phyloP scores from a whole-genome alignment of 176 grass and related monocot species.

The Cocos nucifera region DNA sequence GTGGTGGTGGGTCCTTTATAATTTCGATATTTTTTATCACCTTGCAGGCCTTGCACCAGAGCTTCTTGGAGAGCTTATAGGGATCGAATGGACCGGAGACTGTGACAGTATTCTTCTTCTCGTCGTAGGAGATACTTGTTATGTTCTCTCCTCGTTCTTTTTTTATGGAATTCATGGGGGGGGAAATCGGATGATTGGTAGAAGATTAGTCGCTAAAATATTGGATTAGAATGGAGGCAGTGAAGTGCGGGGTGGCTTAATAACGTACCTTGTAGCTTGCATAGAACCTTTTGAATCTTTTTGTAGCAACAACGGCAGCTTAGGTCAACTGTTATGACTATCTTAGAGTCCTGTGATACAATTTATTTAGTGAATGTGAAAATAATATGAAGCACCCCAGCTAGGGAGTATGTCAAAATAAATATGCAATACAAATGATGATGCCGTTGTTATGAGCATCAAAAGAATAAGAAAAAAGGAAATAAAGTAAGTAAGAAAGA shows the following conservation, averaged over 20 bases:
- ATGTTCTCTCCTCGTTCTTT: slow-evolving; percentile 32
- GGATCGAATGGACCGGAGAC: slow-evolving; percentile 26
- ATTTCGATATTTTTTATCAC: slow-evolving; percentile 34
- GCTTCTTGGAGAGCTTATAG: slow-evolving; percentile 19
- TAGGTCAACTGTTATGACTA: slow-evolving; percentile 37
- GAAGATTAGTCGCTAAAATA: no score
- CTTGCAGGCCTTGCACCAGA: slow-evolving; percentile 33
- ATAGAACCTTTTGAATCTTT: slow-evolving; percentile 41
- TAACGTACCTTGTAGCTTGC: slow-evolving; percentile 28
- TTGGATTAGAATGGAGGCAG: no score
- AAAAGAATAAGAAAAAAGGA: no score
- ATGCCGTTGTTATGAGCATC: no score
- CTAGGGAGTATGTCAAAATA: no score
- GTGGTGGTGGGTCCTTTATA: background rate
- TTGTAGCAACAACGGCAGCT: slow-evolving; percentile 31
- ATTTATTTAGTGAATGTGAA: no score
- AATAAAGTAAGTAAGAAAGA: no score
- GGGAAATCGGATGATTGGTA: background rate
- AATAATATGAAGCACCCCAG: no score
- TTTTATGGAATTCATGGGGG: no score
- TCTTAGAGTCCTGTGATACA: slow-evolving; percentile 7
- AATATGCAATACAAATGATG: no score
- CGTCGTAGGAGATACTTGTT: slow-evolving; percentile 15
- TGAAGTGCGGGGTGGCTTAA: no score
- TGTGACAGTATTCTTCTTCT: slow-evolving; percentile 18